Base-by-base conservation (phyloP, 371 early-diverging fungal species). In the Mucor velutinosus region DNA sequence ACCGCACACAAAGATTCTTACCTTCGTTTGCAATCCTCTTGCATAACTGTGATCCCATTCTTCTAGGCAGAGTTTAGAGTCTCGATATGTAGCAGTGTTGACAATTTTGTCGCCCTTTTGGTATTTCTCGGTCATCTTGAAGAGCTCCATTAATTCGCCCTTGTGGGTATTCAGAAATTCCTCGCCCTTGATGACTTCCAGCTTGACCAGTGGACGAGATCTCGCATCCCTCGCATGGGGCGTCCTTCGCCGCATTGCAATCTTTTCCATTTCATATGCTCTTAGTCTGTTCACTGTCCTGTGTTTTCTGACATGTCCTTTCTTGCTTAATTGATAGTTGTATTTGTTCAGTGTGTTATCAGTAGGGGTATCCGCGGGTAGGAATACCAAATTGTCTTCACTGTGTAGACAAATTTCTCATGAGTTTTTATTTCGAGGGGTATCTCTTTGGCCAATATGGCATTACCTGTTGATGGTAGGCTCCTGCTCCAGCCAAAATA, bases 401-500 rank as follows among this genome's bases (percentile, higher is more conserved):
- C 49, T 60, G 37, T 35, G 12, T 8, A 55, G 12, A 57, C 7
- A 33, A 7, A 10, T 8, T 17, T 25, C 25, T 33, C 7, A 12
- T 57, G 30, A 55, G 15, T 55, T 2, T 17, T 33, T 32, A 7
- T n/a, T 15, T 19, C 33, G 15, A 25, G 7, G 15, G 17, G 41
- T 19, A 51, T 4, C 4, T 61, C 27, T 3, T 41, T 10, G 41
- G 1, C 5, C 4, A 17, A 21, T 17, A 11, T 21, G 5, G 11
- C n/a, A 25, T 45, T 67, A 71, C 72, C 39, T 64, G 11, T 43
- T 56, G 1, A 4, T 17, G 17, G 45, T 47, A 8, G 72, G 60
- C 30, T 71, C 72, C 60, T 67, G 63, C 14, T 66, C 71, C 12
- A 69, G 12, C 73, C 70, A 72, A 45, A 73, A 70, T 23, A 66